These are phyloP conservation scores for Didymella pinodella DNA, from an alignment of 2,329 filamentous ascomycete species.

Conservation along the genomic window DNA sequence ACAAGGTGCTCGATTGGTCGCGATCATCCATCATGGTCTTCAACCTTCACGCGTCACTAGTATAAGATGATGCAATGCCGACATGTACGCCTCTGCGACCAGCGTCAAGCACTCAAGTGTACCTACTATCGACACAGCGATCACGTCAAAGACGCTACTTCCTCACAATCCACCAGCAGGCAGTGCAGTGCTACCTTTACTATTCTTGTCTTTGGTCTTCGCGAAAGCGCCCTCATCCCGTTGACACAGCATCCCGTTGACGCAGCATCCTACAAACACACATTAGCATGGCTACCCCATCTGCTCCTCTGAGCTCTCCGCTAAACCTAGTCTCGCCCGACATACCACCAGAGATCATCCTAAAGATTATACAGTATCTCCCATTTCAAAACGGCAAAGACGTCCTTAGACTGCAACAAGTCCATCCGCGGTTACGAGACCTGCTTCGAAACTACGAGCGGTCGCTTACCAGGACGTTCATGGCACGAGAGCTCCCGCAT, in stretches of 20 bases:
- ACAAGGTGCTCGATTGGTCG: slow-evolving; percentile 35
- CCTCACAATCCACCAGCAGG: slow-evolving; percentile 3
- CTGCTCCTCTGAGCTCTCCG: slow-evolving; percentile 3
- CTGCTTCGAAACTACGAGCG: slow-evolving; percentile 37
- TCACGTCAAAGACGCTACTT: slow-evolving; percentile 16
- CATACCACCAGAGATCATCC: slow-evolving; percentile 41
- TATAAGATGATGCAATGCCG: slow-evolving; percentile 6
- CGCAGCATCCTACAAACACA: not conserved
- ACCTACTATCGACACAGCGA: not conserved
- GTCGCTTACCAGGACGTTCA: slow-evolving; percentile 36
- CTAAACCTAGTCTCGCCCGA: slow-evolving; percentile 26
- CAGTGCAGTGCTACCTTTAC: not conserved
- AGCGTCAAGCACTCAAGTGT: not conserved
- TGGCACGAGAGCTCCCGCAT: slow-evolving; percentile 38
- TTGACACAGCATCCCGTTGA: not conserved
- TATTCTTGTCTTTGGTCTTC: not conserved
- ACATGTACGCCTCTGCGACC: slow-evolving; percentile 1
- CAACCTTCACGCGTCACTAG: slow-evolving; percentile 22
- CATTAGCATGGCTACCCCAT: slow-evolving; percentile 21
- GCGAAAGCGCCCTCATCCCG: slow-evolving; percentile 6
- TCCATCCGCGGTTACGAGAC: slow-evolving; percentile 30
- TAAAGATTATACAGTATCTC: slow-evolving; percentile 37
- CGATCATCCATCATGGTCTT: slow-evolving; percentile 40
- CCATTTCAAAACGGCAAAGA: slow-evolving; percentile 35
- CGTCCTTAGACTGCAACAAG: slow-evolving; percentile 27